Percentiles rank a stretch among this genome's conserved stretches.
These are phyloP conservation scores for Aphanomyces invadans DNA, from an alignment of 352 stramenopile species.

Conservation along the genomic window DNA sequence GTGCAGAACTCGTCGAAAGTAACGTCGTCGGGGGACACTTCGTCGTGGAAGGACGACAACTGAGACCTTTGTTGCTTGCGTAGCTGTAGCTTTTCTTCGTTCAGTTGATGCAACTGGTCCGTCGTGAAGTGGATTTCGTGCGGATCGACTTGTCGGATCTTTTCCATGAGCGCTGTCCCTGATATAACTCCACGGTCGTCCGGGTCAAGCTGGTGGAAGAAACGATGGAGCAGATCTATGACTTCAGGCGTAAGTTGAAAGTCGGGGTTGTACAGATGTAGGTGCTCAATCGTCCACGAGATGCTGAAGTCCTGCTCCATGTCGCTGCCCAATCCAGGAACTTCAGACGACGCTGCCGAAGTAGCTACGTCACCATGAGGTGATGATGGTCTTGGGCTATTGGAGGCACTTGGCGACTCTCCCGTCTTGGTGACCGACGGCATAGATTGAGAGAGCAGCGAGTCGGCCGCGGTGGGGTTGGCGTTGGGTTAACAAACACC, in stretches of 20 bases:
- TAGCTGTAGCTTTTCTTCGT: constrained; percentile 34
- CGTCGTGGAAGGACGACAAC: constrained; percentile 20
- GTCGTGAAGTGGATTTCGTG: constrained; percentile 35
- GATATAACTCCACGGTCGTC: constrained; percentile 39
- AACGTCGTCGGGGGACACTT: constrained; percentile 28
- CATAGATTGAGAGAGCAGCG: no score
- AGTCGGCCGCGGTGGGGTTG: no score
- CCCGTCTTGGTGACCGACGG: no score
- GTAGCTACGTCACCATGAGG: no score
- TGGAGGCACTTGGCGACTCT: no score
- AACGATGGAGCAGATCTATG: constrained; percentile 67
- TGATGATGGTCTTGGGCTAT: no score
- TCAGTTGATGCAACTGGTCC: constrained; percentile 30
- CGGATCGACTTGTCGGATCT: constrained; percentile 61
- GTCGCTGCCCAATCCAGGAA: background rate
- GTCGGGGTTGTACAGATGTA: constrained; percentile 74
- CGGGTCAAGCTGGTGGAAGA: constrained; percentile 62
- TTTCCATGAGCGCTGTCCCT: constrained; percentile 41
- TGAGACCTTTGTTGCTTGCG: no score
- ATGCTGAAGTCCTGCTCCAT: constrained; percentile 18
- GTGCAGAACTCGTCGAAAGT: constrained; percentile 66
- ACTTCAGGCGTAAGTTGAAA: constrained; percentile 76
- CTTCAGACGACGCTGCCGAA: no score
- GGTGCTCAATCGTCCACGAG: constrained; percentile 41
- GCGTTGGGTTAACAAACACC: no score